Percentiles rank a stretch among this genome's conserved stretches.
phyloP scores from a whole-genome alignment of 1,284 basidiomycete genomes.

The Ceratobasidium papillatum region DNA sequence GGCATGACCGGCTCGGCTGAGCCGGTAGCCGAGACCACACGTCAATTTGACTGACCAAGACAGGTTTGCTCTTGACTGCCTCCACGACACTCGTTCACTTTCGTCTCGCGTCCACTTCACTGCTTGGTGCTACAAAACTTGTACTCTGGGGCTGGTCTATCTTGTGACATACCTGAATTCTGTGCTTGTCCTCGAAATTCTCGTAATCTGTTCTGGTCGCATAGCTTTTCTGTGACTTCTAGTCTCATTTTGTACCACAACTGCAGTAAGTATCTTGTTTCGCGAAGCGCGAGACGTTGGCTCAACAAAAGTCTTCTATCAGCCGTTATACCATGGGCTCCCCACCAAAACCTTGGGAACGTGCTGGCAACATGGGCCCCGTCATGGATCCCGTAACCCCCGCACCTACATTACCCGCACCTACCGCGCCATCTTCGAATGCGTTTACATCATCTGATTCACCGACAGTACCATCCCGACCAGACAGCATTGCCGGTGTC shows the following conservation, averaged over 20 bases:
- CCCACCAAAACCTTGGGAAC: constrained; percentile 88
- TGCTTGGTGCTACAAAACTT: not conserved
- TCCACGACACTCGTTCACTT: constrained; percentile 22
- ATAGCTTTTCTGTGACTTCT: not conserved
- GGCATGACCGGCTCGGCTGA: constrained; percentile 6
- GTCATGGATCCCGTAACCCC: constrained; percentile 47
- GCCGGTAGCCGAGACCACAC: constrained; percentile 6
- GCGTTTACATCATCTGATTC: constrained; percentile 45
- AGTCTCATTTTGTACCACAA: not conserved
- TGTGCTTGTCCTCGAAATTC: not conserved
- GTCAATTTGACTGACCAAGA: constrained; percentile 5
- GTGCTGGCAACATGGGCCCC: constrained; percentile 57
- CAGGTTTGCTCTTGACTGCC: constrained; percentile 30
- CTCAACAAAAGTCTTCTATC: not conserved
- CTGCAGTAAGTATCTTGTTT: not conserved
- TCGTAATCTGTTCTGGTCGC: not conserved
- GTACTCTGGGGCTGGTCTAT: not conserved
- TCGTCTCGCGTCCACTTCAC: not conserved
- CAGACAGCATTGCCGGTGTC: constrained; percentile 55
- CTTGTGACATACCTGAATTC: not conserved
- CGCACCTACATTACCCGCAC: constrained; percentile 47
- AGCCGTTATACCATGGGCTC: constrained; percentile 63
- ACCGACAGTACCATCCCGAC: constrained; percentile 60
- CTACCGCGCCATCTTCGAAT: constrained; percentile 47
- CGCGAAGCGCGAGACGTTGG: not conserved